Percentiles rank a stretch among this genome's conserved stretches.
phyloP scores from a whole-genome alignment of 345 rosid species.

The Moricandia moricandioides region DNA sequence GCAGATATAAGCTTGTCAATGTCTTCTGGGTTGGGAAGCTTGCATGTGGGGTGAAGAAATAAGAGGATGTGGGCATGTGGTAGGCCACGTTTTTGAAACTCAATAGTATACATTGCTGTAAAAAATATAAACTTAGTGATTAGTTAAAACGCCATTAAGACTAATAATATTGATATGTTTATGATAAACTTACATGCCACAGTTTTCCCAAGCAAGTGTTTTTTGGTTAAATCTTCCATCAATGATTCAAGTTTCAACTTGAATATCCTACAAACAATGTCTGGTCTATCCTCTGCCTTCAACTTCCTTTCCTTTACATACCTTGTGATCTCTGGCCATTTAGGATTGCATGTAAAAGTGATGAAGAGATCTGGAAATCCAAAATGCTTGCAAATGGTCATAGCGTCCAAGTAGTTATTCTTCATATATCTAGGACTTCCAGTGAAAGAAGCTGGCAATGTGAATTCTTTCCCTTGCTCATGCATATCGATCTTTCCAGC shows the following conservation, averaged over 20 bases:
- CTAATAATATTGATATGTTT: too few relatives aligned
- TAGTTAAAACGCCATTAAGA: too few relatives aligned
- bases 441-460: not conserved
- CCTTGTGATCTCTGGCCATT: not conserved
- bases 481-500: too few relatives aligned
- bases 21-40: not conserved
- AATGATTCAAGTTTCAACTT: not conserved
- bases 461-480: too few relatives aligned
- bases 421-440: not conserved
- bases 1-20: not conserved
- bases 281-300: not conserved
- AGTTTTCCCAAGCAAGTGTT: not conserved
- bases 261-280: not conserved
- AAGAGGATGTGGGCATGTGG: not conserved
- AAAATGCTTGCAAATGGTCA: not conserved
- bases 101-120: not conserved
- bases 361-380: not conserved
- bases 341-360: not conserved
- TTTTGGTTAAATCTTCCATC: not conserved
- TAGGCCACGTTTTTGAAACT: not conserved
- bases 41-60: not conserved
- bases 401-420: not conserved
- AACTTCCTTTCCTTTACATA: not conserved
- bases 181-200: not conserved
- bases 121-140: not conserved